Evolutionary conservation across 768 basidiomycete species (phyloP), one percentile per base, ranked within the genome.

Genomic region (Collybia sp.): DNA sequence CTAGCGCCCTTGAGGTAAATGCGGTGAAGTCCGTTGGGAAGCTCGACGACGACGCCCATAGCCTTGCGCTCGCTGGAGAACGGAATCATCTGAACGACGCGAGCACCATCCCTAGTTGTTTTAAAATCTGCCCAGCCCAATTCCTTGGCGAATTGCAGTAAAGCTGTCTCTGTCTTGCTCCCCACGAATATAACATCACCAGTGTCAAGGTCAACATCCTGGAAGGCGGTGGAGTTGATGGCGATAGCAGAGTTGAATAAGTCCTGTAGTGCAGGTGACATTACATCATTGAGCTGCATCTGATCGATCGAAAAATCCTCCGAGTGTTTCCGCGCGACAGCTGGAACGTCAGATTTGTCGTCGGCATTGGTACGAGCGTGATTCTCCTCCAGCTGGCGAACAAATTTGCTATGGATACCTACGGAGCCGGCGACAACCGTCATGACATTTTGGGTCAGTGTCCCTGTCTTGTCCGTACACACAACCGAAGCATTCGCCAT

Each of bases 401-500:
- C 95, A 53, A 97, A 97, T 67, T 98, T 98, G 58, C 85, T 91
- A 56, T 94, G 85, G 42, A 98, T 81, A 18, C 96, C 96, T 42
- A 98, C 71, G 10, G 93, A 93, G 33, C 94, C 94, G 16, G 95
- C 94, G 42, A 99, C 96, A 52, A 98, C 90, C 9, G 86, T 82
- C 96, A 99, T 99, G 54, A 70, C 70, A 68, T 98, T 98, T 60
- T 91, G 86, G 0, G 96, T 99, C 17, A 99, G 83, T 8, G 95
- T 97, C 32, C 95, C 95, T 1, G 93, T 95, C 70, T 95, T 94
- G 74, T 94, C 93, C 12, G 93, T 94, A 67, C 92, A 93, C 3
- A 97, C 80, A 48, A 97, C 93, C 16, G 88, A 94, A 4, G 95
- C 90, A 56, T 97, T 97, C 16, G 90, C 95, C 95, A 98, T 98